These are phyloP conservation scores for Salix koriyanagi DNA, from an alignment of 345 rosid species.

Conservation along the genomic window DNA sequence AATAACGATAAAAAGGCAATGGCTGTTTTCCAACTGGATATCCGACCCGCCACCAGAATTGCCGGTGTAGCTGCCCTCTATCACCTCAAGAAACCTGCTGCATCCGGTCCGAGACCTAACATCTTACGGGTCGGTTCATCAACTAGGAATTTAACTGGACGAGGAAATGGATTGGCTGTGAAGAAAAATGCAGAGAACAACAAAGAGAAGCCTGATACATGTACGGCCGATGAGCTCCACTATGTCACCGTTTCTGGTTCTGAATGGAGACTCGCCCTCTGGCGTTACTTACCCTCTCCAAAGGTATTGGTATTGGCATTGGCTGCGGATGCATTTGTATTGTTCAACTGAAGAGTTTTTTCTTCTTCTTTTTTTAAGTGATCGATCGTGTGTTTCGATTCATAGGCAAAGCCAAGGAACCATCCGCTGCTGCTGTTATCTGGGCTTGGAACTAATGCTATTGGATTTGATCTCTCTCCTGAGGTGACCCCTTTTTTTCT, in stretches of 20 bases:
- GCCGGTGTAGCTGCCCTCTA: background rate
- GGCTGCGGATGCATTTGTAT: background rate
- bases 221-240: constrained; percentile 60
- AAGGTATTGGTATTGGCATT: constrained; percentile 11
- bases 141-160: background rate
- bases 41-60: background rate
- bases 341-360: background rate
- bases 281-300: constrained; percentile 61
- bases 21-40: background rate
- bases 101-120: background rate
- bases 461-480: constrained; percentile 73
- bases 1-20: background rate
- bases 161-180: background rate
- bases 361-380: background rate
- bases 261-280: constrained; percentile 51
- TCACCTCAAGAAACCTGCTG: background rate
- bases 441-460: constrained; percentile 73
- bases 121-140: background rate
- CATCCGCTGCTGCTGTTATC: constrained; percentile 73
- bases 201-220: constrained; percentile 29
- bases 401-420: constrained; percentile 53
- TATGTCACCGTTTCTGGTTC: constrained; percentile 36
- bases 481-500: constrained; percentile 31
- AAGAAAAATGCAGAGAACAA: background rate
- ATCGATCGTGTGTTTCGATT: background rate